These are phyloP conservation scores for Clathrus columnatus DNA, from an alignment of 768 basidiomycete species.

Conservation along the genomic window DNA sequence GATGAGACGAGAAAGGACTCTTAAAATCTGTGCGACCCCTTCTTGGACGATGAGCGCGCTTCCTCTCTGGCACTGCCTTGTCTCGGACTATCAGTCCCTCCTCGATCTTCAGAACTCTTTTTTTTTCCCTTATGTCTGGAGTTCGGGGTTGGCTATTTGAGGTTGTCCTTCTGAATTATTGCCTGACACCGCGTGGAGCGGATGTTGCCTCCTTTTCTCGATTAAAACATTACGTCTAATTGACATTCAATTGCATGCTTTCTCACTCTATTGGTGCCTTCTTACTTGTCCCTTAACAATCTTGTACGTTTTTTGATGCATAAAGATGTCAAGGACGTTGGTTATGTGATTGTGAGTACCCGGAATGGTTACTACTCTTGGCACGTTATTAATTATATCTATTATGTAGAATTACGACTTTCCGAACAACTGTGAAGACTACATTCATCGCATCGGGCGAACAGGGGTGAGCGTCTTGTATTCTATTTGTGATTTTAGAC, in stretches of 20 bases:
- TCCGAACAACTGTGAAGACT: conserved; percentile 97
- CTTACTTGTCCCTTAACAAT: conserved; percentile 23
- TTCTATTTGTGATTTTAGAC: neutral
- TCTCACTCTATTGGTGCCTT: conserved; percentile 16
- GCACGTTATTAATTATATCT: conserved; percentile 7
- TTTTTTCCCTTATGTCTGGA: conserved; percentile 18
- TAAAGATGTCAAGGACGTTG: conserved; percentile 97
- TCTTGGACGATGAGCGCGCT: conserved; percentile 2
- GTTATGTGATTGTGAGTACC: conserved; percentile 82
- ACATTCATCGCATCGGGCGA: conserved; percentile 97
- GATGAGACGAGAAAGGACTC: conserved; percentile 6
- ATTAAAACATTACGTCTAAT: conserved; percentile 24
- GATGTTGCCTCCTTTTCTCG: conserved; percentile 1
- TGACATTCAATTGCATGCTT: conserved; percentile 19
- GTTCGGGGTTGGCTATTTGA: conserved; percentile 30
- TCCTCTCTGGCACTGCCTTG: conserved; percentile 1
- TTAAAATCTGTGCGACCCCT: conserved; percentile 8
- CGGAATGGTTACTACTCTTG: conserved; percentile 7
- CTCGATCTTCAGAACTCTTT: conserved; percentile 16
- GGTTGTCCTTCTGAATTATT: conserved; percentile 24
- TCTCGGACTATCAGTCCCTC: conserved; percentile 34
- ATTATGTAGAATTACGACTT: conserved; percentile 84
- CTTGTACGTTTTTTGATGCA: conserved; percentile 21
- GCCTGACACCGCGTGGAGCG: conserved; percentile 10
- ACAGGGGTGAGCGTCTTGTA: conserved; percentile 58